phyloP scores from a whole-genome alignment of 2,329 filamentous ascomycete genomes.

The Ascochyta clinopodiicola region DNA sequence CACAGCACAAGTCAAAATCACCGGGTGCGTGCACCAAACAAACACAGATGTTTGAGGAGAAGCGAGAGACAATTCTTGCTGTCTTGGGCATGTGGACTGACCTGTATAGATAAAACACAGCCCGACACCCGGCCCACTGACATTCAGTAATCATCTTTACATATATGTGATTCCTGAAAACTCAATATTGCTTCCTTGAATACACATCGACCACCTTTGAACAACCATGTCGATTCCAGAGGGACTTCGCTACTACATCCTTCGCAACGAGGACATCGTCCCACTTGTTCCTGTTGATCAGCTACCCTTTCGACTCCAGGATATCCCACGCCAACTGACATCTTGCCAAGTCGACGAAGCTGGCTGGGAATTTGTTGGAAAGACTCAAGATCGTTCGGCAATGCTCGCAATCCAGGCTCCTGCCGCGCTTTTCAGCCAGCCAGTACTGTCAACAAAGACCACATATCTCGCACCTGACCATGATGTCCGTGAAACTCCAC shows the following conservation, averaged over 20 bases:
- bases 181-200: background rate
- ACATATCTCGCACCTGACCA: slow-evolving; percentile 30
- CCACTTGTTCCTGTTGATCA: slow-evolving; percentile 54
- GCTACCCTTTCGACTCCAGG: slow-evolving; percentile 50
- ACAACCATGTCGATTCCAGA: slow-evolving; percentile 15
- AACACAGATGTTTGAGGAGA: background rate
- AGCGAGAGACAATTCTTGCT: slow-evolving; percentile 17
- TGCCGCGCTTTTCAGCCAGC: background rate
- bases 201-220: background rate
- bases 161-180: background rate
- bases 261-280: slow-evolving; percentile 44
- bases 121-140: background rate
- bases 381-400: slow-evolving; percentile 19
- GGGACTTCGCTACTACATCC: slow-evolving; percentile 45
- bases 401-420: slow-evolving; percentile 18
- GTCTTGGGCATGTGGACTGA: slow-evolving; percentile 18
- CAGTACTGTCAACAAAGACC: background rate
- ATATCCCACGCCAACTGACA: slow-evolving; percentile 45
- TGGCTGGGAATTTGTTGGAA: slow-evolving; percentile 33
- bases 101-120: slow-evolving; percentile 1
- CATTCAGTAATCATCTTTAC: background rate
- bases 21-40: background rate
- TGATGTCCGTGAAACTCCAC: slow-evolving; percentile 13
- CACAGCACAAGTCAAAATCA: background rate
- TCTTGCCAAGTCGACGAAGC: slow-evolving; percentile 33